Base-by-base conservation (phyloP, 768 basidiomycete species). In the Multifurca ochricompacta region DNA sequence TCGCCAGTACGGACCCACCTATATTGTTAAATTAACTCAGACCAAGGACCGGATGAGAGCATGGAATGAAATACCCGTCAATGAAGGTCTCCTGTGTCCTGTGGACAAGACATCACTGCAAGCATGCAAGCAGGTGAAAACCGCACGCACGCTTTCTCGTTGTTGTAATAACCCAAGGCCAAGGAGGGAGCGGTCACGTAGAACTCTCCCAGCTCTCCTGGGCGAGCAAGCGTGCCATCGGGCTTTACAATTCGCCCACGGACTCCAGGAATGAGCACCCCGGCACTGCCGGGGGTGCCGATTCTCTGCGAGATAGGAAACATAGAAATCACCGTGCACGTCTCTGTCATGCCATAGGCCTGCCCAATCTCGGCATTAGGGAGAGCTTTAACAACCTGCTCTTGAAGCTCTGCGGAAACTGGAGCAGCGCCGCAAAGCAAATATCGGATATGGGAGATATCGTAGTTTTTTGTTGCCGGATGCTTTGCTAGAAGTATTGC, bases 1-100 rank as follows among this genome's bases (percentile, higher is more conserved):
- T 85, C 83, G 1, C 83, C 85, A 0, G 83, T 85, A 42, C 71
- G 73, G 3, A 86, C 73, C 83, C 82, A 87, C 25, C 82, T 82
- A 34, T 14, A 13, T 18, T 32, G 21, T 31, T 31, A 10, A 14
- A n/a, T 31, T 51, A 31, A 2, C 8, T 6, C 34, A 41, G 4
- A 34, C 10, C n/a, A n/a, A 25, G 3, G 5, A 6, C 30, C 6
- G 11, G 16, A 9, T n/a, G 32, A 27, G 16, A 4, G 11, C 11
- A 16, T 18, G 19, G 47, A 9, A 34, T 53, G 42, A 62, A 71
- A 55, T 55, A 83, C 80, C 84, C 85, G 53, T 85, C 73, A 14
- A 80, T 59, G 63, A 87, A 86, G 0, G 81, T 83, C 58, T 85
- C 82, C 53, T 71, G 76, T 8, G 83, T 85, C 28, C 83, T 87